Conservation (phyloP, 2,329 filamentous ascomycete species). For the Phoma sp. region DNA sequence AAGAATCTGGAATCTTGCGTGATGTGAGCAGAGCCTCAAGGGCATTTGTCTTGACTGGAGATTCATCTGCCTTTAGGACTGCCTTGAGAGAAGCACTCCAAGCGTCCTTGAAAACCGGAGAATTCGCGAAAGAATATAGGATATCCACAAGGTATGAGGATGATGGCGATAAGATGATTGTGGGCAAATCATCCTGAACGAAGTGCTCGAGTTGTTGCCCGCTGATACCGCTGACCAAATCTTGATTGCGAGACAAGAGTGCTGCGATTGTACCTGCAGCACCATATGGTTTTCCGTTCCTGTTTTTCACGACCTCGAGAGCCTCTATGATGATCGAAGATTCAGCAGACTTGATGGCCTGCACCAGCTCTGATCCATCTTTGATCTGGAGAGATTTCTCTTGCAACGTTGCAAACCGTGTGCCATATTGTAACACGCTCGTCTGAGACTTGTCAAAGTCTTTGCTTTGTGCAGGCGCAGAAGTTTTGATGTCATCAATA, state of each 20-base stretch:
- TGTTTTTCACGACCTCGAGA: conserved; percentile 55
- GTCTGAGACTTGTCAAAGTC: conserved; percentile 77
- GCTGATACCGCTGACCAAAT: conserved; percentile 52
- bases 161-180: conserved; percentile 72
- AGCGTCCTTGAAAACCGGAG: conserved; percentile 35
- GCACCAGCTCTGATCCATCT: conserved; percentile 12
- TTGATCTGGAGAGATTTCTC: conserved; percentile 22
- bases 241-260: conserved; percentile 53
- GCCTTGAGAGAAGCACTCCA: conserved; percentile 43
- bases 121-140: conserved; percentile 57
- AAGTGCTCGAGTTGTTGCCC: conserved; percentile 52
- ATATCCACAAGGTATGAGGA: conserved; percentile 69
- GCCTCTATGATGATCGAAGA: conserved; percentile 56
- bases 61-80: conserved; percentile 35
- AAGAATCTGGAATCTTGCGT: conserved; percentile 42
- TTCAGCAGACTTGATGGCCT: conserved; percentile 43
- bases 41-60: conserved; percentile 33
- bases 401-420: conserved; percentile 67
- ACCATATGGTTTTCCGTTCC: conserved; percentile 72
- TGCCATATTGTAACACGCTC: conserved; percentile 68
- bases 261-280: conserved; percentile 64
- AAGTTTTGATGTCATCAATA: conserved; percentile 71
- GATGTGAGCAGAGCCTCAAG: conserved; percentile 45
- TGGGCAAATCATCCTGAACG: conserved; percentile 61
- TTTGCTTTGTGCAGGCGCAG: conserved; percentile 80